Base-by-base conservation (phyloP, 345 rosid genomes). In the Raphanus sativus region DNA sequence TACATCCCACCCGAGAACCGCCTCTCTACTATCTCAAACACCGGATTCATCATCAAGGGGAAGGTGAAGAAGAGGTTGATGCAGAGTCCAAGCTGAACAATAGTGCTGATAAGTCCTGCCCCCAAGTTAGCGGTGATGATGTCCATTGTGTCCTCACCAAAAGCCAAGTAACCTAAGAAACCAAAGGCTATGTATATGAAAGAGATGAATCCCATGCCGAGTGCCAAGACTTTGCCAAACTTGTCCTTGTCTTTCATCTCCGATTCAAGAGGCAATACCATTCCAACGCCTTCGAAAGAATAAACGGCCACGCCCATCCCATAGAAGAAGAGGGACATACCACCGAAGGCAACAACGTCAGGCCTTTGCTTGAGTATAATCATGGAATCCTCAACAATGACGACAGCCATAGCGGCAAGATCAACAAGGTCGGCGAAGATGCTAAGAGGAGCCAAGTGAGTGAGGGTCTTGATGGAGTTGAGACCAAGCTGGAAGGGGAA, bases 21-120 rank as follows among this genome's bases (percentile, higher is more conserved):
- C 81, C 97, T 83, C 87, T 94, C 97, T 17, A 89, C 82, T 1
- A 90, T 88, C 86, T 92, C 97, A 72, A 89, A 92, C 8, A 94
- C 97, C 0, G 97, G 97, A 71, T 92, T 81, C 97, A 94, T 92
- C 97, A 92, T 90, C 85, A 94, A 71, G 0, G 97, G 98, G 81
- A 94, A 94, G 28, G 97, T 88, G 80, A 94, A 94, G 73, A 92
- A 92, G 32, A 94, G 88, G 81, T 92, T 90, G 25, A 90, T 64
- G 73, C 95, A 94, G 0, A 94, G 87, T 15, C 97, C 97, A 16
- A 89, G 74, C 60, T 90, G 91, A 74, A 94, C 93, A 77, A 85
- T 66, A 13, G 74, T 77, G 81, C 88, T 90, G 26, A 91, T n/a
- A 50, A 86, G 48, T 6, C 94, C 93, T 38, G 80, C 38, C 54